These are phyloP conservation scores for Penicillium sp. DNA, from an alignment of 2,329 filamentous ascomycete species.

Conservation along the genomic window DNA sequence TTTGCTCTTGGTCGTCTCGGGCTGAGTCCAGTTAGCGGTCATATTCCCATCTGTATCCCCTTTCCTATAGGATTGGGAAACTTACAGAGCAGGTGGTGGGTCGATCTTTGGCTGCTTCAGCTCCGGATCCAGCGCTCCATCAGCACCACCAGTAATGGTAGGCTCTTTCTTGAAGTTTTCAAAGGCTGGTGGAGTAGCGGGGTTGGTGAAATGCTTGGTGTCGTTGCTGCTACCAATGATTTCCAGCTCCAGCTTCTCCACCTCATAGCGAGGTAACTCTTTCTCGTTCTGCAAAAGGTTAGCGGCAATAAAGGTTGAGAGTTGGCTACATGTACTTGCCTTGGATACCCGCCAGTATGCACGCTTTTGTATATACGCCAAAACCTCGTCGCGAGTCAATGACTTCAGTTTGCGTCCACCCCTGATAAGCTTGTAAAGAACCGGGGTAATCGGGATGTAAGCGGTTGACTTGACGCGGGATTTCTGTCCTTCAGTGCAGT, in stretches of 20 bases:
- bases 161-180: slow-evolving; percentile 10
- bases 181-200: slow-evolving; percentile 1
- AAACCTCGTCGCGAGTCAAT: slow-evolving; percentile 5
- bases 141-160: slow-evolving; percentile 7
- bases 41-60: not conserved
- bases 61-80: not conserved
- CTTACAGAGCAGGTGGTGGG: slow-evolving; percentile 1
- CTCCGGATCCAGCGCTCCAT: slow-evolving; percentile 7
- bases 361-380: not conserved
- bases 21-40: not conserved
- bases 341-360: slow-evolving; percentile 9
- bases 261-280: slow-evolving; percentile 6
- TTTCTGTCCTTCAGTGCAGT: slow-evolving; percentile 5
- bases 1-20: slow-evolving; percentile 6
- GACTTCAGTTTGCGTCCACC: slow-evolving; percentile 3
- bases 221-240: slow-evolving; percentile 11
- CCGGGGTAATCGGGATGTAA: slow-evolving; percentile 6
- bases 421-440: slow-evolving; percentile 5
- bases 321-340: not conserved
- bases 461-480: slow-evolving; percentile 3
- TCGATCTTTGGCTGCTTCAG: slow-evolving; percentile 6
- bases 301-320: not conserved
- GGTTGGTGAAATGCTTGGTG: slow-evolving; percentile 5
- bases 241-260: slow-evolving; percentile 8
- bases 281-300: slow-evolving; percentile 4